Conservation (phyloP, 208 protist genomes). For the Tritrichomonas foetus region DNA sequence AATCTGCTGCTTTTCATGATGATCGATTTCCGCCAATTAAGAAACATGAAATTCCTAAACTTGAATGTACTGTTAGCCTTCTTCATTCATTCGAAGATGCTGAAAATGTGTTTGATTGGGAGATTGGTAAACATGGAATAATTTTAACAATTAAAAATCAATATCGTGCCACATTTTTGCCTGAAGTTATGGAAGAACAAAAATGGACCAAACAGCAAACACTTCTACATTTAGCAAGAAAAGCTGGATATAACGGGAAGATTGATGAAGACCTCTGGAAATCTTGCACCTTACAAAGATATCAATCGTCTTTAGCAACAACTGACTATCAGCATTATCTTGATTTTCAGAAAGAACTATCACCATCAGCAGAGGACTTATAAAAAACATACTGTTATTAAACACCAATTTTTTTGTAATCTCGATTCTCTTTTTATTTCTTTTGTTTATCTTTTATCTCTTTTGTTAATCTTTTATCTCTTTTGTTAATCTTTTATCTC, state of each 20-base stretch:
- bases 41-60: not conserved
- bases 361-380: too few relatives aligned
- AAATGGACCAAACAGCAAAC: not conserved
- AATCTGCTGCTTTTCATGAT: not conserved
- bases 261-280: not conserved
- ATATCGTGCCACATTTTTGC: not conserved
- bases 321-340: too few relatives aligned
- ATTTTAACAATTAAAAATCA: not conserved
- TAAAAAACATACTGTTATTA: too few relatives aligned
- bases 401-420: too few relatives aligned
- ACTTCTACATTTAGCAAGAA: not conserved
- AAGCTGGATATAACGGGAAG: not conserved
- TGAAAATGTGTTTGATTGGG: not conserved
- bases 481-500: too few relatives aligned
- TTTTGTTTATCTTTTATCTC: too few relatives aligned
- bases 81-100: not conserved
- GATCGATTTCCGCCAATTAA: not conserved
- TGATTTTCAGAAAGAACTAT: too few relatives aligned
- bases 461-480: too few relatives aligned
- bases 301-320: not conserved
- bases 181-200: not conserved
- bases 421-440: too few relatives aligned
- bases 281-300: not conserved
- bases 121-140: constrained; percentile 4
- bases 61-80: not conserved